phyloP scores from a whole-genome alignment of 306 rosid genomes.

The Prinsepia uniflora region DNA sequence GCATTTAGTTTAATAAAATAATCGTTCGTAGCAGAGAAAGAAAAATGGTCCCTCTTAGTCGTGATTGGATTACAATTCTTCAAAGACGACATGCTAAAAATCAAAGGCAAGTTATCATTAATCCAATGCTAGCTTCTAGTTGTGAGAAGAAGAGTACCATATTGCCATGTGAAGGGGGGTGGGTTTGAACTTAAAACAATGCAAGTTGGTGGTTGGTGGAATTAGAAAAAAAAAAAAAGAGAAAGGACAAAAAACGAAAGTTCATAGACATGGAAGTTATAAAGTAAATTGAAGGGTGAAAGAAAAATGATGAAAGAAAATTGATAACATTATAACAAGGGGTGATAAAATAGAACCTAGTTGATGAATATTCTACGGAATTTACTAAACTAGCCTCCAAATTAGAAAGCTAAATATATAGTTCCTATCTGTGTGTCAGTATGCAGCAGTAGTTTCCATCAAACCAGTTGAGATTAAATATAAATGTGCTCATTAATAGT shows the following conservation, averaged over 20 bases:
- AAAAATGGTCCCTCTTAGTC: too few species aligned
- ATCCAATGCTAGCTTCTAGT: background rate
- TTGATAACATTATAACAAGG: too few species aligned
- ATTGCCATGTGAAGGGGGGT: conserved; percentile 11
- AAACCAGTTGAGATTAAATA: background rate
- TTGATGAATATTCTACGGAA: background rate
- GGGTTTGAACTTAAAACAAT: background rate
- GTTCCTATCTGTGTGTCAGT: background rate
- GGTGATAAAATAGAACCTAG: conserved; percentile 27
- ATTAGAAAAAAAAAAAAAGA: background rate
- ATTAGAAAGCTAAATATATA: background rate
- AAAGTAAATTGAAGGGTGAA: conserved; percentile 18
- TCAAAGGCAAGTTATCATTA: background rate
- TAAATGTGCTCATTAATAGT: too few species aligned
- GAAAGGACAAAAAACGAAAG: conserved; percentile 23
- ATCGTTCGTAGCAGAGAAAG: too few species aligned
- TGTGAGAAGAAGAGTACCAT: background rate
- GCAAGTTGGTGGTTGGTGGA: conserved; percentile 16
- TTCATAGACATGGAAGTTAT: conserved; percentile 23
- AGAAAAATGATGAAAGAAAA: background rate
- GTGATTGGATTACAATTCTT: background rate
- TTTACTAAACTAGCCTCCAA: background rate
- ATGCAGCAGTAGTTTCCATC: background rate
- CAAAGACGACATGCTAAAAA: background rate
- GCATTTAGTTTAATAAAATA: too few species aligned